phyloP scores from a whole-genome alignment of 2,329 filamentous ascomycete genomes.

The Thyridium curvatum region DNA sequence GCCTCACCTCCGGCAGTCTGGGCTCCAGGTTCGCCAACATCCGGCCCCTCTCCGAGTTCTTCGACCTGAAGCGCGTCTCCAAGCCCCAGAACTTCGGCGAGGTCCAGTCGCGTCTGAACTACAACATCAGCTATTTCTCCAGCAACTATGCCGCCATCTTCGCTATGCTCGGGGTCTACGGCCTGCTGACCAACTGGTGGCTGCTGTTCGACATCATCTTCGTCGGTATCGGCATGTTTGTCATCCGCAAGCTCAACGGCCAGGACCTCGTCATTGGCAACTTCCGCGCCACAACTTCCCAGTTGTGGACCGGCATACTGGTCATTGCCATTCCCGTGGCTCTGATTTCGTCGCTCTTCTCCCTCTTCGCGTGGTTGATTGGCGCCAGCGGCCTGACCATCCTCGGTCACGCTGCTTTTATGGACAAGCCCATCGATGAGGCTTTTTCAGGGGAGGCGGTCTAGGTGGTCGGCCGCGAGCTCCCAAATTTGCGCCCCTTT shows the following conservation, averaged over 20 bases:
- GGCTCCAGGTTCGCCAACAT: conserved; percentile 85
- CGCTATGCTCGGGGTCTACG: conserved; percentile 93
- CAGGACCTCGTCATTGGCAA: conserved; percentile 81
- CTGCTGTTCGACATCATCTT: conserved; percentile 91
- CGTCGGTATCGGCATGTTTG: conserved; percentile 78
- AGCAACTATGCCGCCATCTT: conserved; percentile 97
- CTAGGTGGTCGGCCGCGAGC: conserved; percentile 99
- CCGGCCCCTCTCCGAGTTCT: conserved; percentile 84
- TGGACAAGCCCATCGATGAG: conserved; percentile 99
- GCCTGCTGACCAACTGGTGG: conserved; percentile 77
- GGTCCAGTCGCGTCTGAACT: conserved; percentile 88
- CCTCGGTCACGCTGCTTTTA: conserved; percentile 85
- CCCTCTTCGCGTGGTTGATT: conserved; percentile 88
- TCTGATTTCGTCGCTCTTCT: conserved; percentile 77
- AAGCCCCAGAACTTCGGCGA: conserved; percentile 88
- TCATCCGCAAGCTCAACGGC: conserved; percentile 85
- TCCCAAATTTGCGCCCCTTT: conserved; percentile 88
- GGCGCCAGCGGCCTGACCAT: conserved; percentile 92
- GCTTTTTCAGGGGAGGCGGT: conserved; percentile 99
- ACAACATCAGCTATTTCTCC: conserved; percentile 95
- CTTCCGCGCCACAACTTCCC: conserved; percentile 77
- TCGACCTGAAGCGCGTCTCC: conserved; percentile 90
- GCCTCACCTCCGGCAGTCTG: conserved; percentile 72
- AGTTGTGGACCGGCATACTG: conserved; percentile 87
- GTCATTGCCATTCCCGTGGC: conserved; percentile 78